phyloP scores from a whole-genome alignment of 306 rosid species.

The Sicyos edulis region DNA sequence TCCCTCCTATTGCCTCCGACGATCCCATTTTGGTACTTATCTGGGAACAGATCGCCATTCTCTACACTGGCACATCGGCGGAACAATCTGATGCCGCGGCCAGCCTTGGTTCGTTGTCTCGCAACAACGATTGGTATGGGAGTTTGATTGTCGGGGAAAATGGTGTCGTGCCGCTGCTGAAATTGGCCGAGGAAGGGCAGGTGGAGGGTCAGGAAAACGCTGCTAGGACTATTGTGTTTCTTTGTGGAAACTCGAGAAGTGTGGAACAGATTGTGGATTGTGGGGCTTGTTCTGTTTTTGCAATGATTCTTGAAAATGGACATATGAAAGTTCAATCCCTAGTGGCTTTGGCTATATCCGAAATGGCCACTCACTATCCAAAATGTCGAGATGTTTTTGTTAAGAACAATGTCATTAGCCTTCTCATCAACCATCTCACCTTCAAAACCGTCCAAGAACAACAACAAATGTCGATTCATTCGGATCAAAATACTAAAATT shows the following conservation, averaged over 20 bases:
- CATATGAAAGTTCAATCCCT: conserved; percentile 58
- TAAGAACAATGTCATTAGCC: conserved; percentile 52
- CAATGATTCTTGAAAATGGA: conserved; percentile 65
- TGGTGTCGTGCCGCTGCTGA: conserved; percentile 49
- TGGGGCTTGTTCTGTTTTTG: conserved; percentile 49
- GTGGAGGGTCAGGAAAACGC: conserved; percentile 66
- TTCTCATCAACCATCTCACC: conserved; percentile 66
- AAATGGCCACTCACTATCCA: conserved; percentile 44
- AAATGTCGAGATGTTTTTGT: conserved; percentile 73
- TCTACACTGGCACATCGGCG: conserved; percentile 40
- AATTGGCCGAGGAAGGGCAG: conserved; percentile 48
- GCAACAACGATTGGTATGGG: too few relatives aligned
- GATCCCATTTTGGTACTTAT: conserved; percentile 68
- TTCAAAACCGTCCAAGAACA: conserved; percentile 77
- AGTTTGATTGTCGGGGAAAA: conserved; percentile 63
- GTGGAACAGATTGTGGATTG: conserved; percentile 64
- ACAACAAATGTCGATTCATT: too few relatives aligned
- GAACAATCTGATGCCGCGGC: conserved; percentile 66
- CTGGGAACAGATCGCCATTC: conserved; percentile 60
- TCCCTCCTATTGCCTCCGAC: conserved; percentile 65
- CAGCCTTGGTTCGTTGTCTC: too few relatives aligned
- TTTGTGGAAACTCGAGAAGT: conserved; percentile 56
- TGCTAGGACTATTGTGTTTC: conserved; percentile 48
- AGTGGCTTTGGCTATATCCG: conserved; percentile 71
- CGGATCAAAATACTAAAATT: too few relatives aligned